These are phyloP conservation scores for Rubia peregrina DNA, from an alignment of 305 asterid genomes.

Conservation along the genomic window DNA sequence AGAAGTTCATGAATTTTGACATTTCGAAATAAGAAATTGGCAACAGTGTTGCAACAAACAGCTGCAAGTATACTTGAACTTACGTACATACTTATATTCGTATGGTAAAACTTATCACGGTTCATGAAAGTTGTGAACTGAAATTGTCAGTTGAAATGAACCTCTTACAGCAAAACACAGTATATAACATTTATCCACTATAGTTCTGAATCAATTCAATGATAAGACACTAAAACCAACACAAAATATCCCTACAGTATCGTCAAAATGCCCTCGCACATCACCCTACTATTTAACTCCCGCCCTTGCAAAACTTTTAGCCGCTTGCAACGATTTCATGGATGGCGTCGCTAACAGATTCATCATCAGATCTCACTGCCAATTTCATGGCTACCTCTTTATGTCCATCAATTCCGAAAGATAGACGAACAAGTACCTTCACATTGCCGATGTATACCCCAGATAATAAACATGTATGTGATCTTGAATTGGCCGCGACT, in stretches of 20 bases:
- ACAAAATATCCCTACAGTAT: neutral
- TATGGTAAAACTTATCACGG: no score
- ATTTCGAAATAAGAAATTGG: no score
- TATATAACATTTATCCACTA: neutral
- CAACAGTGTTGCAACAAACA: no score
- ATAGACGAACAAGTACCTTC: constrained; percentile 76
- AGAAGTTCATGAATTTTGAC: no score
- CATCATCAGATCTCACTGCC: constrained; percentile 85
- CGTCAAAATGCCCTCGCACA: neutral
- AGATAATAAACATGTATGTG: constrained; percentile 76
- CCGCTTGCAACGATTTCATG: constrained; percentile 88
- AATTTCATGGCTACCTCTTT: constrained; percentile 95
- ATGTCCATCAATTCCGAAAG: constrained; percentile 64
- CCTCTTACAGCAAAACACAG: neutral
- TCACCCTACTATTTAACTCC: constrained; percentile 15
- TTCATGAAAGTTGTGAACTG: no score
- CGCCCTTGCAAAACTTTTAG: constrained; percentile 27
- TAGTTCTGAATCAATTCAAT: neutral
- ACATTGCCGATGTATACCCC: constrained; percentile 77
- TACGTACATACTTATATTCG: no score
- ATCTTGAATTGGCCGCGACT: constrained; percentile 70
- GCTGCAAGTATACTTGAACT: no score
- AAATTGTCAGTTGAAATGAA: neutral
- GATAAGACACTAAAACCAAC: neutral
- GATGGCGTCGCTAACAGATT: constrained; percentile 62